Base-by-base conservation (phyloP, 306 rosid species). In the Lathyrus oleraceus region DNA sequence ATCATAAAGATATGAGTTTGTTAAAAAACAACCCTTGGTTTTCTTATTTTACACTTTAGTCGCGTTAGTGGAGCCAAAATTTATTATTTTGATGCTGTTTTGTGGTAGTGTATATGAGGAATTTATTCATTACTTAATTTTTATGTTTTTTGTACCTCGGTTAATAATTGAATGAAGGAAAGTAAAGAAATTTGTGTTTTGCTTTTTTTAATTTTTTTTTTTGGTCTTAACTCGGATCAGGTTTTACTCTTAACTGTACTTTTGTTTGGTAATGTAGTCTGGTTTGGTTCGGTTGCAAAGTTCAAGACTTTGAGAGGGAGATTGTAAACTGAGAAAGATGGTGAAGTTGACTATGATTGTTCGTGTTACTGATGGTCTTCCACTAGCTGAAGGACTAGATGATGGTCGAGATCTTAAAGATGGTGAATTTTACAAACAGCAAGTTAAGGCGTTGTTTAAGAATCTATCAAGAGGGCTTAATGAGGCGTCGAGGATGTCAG, bases 271-370 rank as follows among this genome's bases (percentile, higher is more conserved):
- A 8, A 53, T 61, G 64, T 67, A 72, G 45, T 66, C 40, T 43
- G 23, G 52, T 28, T 78, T 58, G 66, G 70, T 45, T 70, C 61
- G 12, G 40, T 66, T 61, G 69, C 65, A 38, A 70, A 63, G 53
- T 59, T 81, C 6, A 56, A 21, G 72, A 42, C 67, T 76, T 62
- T 48, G 28, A 51, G 60, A 71, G 67, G 66, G 71, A 75, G 52
- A 52, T 70, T 73, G 80, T 61, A 67, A 80, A 70, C 70, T 28
- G 70, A 53, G 81, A 85, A 87, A 89, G 85, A 94, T 94, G 98
- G 98, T 90, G 81, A 94, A 90, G 84, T 79, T 94, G 87, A 94
- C 96, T 3, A 81, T 88, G 96, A 88, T 94, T 81, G 98, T 97
- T 38, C 98, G 98, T 57, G 89, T 90, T 71, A 94, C 91, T 59